Base-by-base conservation (phyloP, 495 filamentous ascomycete species). In the Hypoxylon trugodes region DNA sequence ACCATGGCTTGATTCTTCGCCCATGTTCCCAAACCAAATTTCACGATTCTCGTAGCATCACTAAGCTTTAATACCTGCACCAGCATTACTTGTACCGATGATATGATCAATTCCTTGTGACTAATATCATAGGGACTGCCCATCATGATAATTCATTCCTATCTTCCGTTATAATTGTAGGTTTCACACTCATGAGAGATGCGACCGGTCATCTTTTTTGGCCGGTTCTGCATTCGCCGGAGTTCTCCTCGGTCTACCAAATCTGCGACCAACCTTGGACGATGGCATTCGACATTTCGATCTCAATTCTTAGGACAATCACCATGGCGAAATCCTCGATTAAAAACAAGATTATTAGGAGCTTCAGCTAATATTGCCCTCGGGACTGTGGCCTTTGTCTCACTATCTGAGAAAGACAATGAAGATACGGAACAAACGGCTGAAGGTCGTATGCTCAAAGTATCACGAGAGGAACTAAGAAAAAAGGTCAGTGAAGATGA, bases 401-500 rank as follows among this genome's bases (percentile, higher is more conserved):
- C 84, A 59, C 69, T 96, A 19, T 86, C 86, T 1, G 90, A 92
- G 69, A 76, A 86, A 56, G 82, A 86, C 22, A 80, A 87, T 68
- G 76, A 68, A 33, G 80, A 83, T 15, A 69, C 79, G 49, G 86
- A 86, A 22, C 85, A 87, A 65, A 96, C 92, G 3, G 81, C 82
- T 26, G 93, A 97, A 76, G 81, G 83, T 77, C 87, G 90, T 56
- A 96, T 96, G 92, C 84, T 96, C 16, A 84, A 91, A 69, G 86
- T 82, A 4, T 96, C 93, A 25, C 80, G 88, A 36, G 78, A 85
- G 35, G 93, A 96, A 74, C 84, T 96, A 24, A 81, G 80, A 53
- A 90, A 89, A 66, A 77, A 78, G 8, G 81, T 93, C 7, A 76
- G 82, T 4, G 83, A 87, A 2, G 77, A 87, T 63, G 79, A 88